Evolutionary conservation across 129 eudicot genomes (phyloP).

Genomic region (Kitagawia praeruptora): DNA sequence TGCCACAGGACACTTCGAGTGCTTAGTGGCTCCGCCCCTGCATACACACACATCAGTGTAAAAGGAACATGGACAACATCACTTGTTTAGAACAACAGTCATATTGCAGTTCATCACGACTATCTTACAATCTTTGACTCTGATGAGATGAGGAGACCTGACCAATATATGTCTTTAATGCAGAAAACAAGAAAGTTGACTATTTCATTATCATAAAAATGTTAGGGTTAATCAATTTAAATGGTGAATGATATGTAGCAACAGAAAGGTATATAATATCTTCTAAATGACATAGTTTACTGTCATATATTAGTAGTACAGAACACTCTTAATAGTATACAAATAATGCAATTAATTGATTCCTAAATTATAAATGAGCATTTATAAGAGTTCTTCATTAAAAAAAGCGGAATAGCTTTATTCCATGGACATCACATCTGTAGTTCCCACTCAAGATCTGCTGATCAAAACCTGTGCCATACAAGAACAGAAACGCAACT

Average conservation of each 20-base stretch:
- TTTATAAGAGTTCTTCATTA: background rate
- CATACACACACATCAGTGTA: background rate
- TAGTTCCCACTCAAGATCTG: background rate
- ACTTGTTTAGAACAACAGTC: background rate
- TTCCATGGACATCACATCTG: background rate
- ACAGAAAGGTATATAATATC: background rate
- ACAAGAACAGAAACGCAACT: slow-evolving; percentile 27
- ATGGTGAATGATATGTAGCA: background rate
- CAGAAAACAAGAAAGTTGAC: slow-evolving; percentile 2
- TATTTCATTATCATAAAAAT: background rate
- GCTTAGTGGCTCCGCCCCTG: background rate
- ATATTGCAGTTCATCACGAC: no score
- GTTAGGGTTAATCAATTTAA: background rate
- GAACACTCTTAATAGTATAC: background rate
- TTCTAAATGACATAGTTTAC: background rate
- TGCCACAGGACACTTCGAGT: background rate
- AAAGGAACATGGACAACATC: background rate
- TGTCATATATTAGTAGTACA: background rate
- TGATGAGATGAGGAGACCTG: background rate
- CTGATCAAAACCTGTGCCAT: background rate
- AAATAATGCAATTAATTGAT: background rate
- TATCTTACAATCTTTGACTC: background rate
- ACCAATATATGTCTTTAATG: background rate
- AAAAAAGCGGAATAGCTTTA: background rate
- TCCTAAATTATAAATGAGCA: background rate